Base-by-base conservation (phyloP, 2,329 filamentous ascomycete species). In the Trichoderma harzianum region DNA sequence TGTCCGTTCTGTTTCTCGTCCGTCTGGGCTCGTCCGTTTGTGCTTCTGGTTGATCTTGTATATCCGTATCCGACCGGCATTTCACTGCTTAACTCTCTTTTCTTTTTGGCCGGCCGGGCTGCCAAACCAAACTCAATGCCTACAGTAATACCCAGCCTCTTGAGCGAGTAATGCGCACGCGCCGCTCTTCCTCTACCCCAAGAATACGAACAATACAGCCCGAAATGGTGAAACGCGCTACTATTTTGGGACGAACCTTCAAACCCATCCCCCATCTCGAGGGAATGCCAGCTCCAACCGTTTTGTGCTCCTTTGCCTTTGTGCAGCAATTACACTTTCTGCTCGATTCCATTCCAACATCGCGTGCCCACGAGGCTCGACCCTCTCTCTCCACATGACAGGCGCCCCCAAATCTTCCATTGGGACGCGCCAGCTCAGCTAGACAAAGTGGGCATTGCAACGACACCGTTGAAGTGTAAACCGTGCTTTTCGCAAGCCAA, bases 181-280 rank as follows among this genome's bases (percentile, higher is more conserved):
- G 43, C 55, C 55, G 39, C 39, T 47, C 28, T 43, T 43, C 16
- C 36, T 39, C 36, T 39, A 2, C 36, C 47, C 10, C 28, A 10
- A 55, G 16, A 53, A 53, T 68, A 60, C 65, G n/a, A 60, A 60
- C 18, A 32, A 68, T 53, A 55, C 43, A 32, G 57, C n/a, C 43
- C 16, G 28, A 53, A 24, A 58, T 64, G 47, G 60, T 71, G 69
- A 71, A 71, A 71, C 69, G 53, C 61, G 32, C 69, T 47, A 71
- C 61, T 57, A 34, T 65, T 51, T 47, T 58, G 32, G 61, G 68
- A 26, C 21, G 26, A 70, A 70, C 21, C 69, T 30, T 60, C 65
- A 28, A 28, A 51, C 28, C 47, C 28, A 66, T 34, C 30, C 47
- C 36, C 65, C 28, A 36, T 36, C 57, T 36, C 28, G 66, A 69